Percentiles rank a stretch among this genome's conserved stretches.
Conservation (phyloP, 768 basidiomycete species). For the Phlebiopsis gigantea region DNA sequence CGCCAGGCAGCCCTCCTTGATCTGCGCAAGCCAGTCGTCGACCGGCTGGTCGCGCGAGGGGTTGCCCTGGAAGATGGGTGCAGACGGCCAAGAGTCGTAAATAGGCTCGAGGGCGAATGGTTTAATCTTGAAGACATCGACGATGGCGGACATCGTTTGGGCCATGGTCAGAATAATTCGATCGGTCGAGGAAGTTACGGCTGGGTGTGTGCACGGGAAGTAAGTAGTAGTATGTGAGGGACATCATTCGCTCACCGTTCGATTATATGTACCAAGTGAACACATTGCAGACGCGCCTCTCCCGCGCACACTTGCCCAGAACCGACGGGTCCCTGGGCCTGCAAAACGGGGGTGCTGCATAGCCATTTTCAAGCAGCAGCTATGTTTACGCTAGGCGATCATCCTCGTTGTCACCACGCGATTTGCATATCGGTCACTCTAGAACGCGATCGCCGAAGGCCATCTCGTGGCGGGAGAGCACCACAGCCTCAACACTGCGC, state of each 20-base stretch:
- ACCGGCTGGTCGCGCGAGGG: constrained; percentile 64
- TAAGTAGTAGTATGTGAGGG: neutral
- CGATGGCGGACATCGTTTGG: constrained; percentile 39
- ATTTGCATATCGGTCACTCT: neutral
- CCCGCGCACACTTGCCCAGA: neutral
- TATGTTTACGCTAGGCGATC: constrained; percentile 1
- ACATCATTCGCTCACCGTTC: neutral
- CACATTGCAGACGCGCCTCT: neutral
- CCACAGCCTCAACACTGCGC: neutral
- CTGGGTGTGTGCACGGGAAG: neutral
- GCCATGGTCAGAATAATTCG: too few species aligned
- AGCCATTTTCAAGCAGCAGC: neutral
- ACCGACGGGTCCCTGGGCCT: neutral
- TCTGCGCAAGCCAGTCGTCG: constrained; percentile 67
- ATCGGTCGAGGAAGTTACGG: neutral
- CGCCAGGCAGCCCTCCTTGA: constrained; percentile 66
- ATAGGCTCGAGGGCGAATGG: constrained; percentile 70
- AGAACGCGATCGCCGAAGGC: neutral
- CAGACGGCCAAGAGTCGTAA: constrained; percentile 58
- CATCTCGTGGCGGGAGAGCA: neutral
- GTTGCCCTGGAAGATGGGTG: constrained; percentile 63
- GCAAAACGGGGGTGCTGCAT: neutral
- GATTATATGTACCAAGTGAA: neutral
- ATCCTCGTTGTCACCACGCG: constrained; percentile 7
- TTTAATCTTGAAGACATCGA: constrained; percentile 77